Conservation (phyloP, 345 rosid species). For the Citropsis articulata region DNA sequence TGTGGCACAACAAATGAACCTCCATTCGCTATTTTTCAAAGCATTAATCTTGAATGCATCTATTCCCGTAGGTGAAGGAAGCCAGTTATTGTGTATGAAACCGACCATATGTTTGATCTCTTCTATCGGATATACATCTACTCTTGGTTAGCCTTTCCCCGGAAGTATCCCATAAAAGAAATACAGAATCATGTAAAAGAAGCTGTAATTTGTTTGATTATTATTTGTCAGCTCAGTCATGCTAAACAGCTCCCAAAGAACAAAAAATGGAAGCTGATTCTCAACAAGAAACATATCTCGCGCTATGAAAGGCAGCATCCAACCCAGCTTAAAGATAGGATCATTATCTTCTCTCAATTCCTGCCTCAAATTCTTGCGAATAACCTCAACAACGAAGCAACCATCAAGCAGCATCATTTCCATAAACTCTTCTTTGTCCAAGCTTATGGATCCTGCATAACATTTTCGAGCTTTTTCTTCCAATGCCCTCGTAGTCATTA, state of each 20-base stretch:
- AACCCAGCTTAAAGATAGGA: background rate
- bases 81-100: background rate
- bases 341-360: background rate
- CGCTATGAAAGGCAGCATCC: background rate
- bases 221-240: background rate
- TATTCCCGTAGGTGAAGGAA: background rate
- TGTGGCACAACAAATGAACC: constrained; percentile 10
- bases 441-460: constrained; percentile 4
- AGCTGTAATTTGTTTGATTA: background rate
- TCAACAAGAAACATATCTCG: constrained; percentile 8
- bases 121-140: background rate
- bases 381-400: constrained; percentile 17
- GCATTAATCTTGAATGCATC: background rate
- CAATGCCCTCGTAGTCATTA: background rate
- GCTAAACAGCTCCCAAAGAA: constrained; percentile 9
- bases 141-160: background rate
- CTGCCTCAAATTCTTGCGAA: background rate
- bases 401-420: constrained; percentile 36
- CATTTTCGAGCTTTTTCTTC: constrained; percentile 20
- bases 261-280: constrained; percentile 18
- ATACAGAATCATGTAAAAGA: background rate
- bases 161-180: background rate
- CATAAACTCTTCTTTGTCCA: constrained; percentile 8
- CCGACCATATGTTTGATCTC: background rate
- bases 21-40: too few relatives aligned